phyloP scores from a whole-genome alignment of 495 filamentous ascomycete species.

The Trichodelitschia bisporula region DNA sequence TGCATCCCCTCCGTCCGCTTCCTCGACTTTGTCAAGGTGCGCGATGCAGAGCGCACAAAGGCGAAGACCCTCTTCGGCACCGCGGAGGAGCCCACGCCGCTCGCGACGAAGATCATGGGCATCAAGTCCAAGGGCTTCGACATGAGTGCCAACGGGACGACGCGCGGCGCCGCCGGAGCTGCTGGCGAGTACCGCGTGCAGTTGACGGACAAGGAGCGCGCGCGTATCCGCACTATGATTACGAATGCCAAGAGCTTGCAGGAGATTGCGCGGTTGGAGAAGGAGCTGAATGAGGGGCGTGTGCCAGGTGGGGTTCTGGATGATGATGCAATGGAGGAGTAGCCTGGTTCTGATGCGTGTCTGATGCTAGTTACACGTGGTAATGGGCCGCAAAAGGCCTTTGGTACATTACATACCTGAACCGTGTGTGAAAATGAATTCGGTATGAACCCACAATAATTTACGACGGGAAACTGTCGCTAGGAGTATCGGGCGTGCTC shows the following conservation, averaged over 20 bases:
- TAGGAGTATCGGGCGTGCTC: no score
- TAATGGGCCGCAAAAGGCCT: no score
- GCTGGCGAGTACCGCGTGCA: constrained; percentile 39
- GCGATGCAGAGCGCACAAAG: constrained; percentile 50
- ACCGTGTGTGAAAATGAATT: no score
- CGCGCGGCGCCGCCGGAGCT: constrained; percentile 12
- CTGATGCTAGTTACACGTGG: no score
- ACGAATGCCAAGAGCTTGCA: constrained; percentile 57
- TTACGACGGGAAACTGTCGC: no score
- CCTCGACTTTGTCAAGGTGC: constrained; percentile 83
- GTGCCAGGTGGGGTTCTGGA: constrained; percentile 32
- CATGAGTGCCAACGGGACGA: constrained; percentile 22
- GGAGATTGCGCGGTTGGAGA: constrained; percentile 37
- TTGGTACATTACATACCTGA: no score
- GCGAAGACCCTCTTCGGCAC: constrained; percentile 70
- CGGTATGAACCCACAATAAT: no score
- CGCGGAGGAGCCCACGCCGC: constrained; percentile 36
- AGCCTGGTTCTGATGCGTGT: no score
- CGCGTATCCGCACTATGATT: constrained; percentile 48
- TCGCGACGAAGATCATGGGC: background rate
- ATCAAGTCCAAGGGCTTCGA: background rate
- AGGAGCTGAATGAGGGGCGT: constrained; percentile 61
- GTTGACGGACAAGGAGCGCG: constrained; percentile 43
- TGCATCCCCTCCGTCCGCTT: constrained; percentile 63
- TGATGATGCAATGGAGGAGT: no score